Evolutionary conservation across 176 grass and related monocot genomes (phyloP).

Genomic region (Phyllostachys edulis): DNA sequence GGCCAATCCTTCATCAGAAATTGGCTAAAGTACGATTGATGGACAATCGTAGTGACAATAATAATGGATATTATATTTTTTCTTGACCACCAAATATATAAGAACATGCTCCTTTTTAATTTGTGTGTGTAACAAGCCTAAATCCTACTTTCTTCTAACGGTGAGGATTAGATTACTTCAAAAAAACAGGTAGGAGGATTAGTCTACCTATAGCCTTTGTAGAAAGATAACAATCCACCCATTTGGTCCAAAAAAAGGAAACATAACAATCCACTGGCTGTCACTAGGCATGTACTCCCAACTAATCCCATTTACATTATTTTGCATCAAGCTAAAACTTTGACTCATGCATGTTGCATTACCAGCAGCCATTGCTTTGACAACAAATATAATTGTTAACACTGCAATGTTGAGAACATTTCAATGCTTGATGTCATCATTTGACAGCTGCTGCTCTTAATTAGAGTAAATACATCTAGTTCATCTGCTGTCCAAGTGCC

Average conservation of each 20-base stretch:
- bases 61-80: background rate
- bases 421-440: constrained; percentile 17
- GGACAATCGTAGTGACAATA: background rate
- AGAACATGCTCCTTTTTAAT: background rate
- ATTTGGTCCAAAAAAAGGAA: background rate
- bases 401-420: background rate
- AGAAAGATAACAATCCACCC: background rate
- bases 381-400: background rate
- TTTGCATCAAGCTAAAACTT: background rate
- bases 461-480: background rate
- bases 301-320: background rate
- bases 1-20: background rate
- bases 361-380: constrained; percentile 21
- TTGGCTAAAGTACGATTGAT: background rate
- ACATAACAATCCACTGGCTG: background rate
- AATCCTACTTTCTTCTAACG: background rate
- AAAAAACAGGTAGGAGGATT: background rate
- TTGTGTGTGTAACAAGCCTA: background rate
- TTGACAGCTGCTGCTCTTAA: background rate
- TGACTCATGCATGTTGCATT: constrained; percentile 33
- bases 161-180: background rate
- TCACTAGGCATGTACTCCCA: background rate
- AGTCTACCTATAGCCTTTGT: background rate
- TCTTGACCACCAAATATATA: background rate
- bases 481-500: background rate